Evolutionary conservation across 306 rosid genomes (phyloP), one percentile per base, ranked within the genome.

Genomic region (Cucumis cinereus): DNA sequence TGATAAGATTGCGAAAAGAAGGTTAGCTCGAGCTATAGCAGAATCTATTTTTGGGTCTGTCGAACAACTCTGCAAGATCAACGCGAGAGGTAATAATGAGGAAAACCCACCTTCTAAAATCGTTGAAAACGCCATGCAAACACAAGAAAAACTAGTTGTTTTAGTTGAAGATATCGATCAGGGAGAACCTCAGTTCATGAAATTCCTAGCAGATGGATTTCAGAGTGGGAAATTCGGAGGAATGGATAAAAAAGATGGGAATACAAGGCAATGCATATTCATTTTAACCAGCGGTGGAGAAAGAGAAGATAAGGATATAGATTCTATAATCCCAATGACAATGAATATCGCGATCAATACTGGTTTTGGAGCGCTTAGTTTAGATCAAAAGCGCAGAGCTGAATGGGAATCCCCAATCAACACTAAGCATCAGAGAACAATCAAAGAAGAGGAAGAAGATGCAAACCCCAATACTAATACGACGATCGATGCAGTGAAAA

Each of bases 21-120:
- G 98, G 79, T 54, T 92, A 74, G 97, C 92, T 49, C 84, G 78
- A 30, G 95, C 91, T 15, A 70, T 90, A 71, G 90, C 96, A 10
- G 99, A 92, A 80, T 86, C 90, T 30, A 74, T 89, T 67, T 82
- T 89, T 53, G 96, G 99, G 13, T 90, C 96, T 17, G 83, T 79
- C 33, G 85, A 87, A 83, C 26, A 83, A 70, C 75, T 92, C 41
- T 56, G 87, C 69, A 89, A 84, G 24, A 23, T 94, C 73, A 86
- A 87, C 77, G 84, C 81, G 86, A 81, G 82, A 56, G 88, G 79
- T 62, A 85, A 77, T 9, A 74, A 38, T 60, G 76, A 50, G 41
- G 67, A 4, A 71, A 79, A 76, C 77, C 73, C 88, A 8, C 74
- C 58, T 69, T 77, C 82, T 45, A 84, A 89, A 79, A 24, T 56